Evolutionary conservation across 2,329 filamentous ascomycete species (phyloP), one percentile per base, ranked within the genome.

Genomic region (Neopestalotiopsis clavispora): DNA sequence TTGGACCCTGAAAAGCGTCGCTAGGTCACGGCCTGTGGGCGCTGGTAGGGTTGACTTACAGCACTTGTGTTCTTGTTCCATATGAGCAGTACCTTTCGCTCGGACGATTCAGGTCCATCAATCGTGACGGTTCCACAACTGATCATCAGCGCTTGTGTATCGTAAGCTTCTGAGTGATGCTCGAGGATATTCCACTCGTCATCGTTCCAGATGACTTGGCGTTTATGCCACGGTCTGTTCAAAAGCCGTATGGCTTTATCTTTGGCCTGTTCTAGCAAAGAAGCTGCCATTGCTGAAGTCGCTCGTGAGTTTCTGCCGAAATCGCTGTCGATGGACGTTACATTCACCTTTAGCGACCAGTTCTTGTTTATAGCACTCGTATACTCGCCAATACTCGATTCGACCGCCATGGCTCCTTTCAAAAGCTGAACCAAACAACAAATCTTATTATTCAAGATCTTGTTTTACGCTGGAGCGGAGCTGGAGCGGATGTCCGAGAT

Each of bases 81-180:
- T 40, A 69, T 61, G 30, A 68, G 13, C 30, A 69, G 62, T 4
- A 69, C 57, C 28, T 49, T 59, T 23, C 60, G 38, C 20, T 65
- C 61, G 7, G 23, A n/a, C 14, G 49, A 49, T 20, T 23, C 34
- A 12, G 66, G 60, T n/a, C 38, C 59, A 57, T 67, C 66, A 28
- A 69, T 66, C 14, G 68, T 69, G 56, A 69, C 66, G 20, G 68
- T 69, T 3, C 68, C 68, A 28, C 65, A 69, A 45, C 68, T 69
- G 12, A 68, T 69, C 68, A 68, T 68, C 30, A 68, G 52, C 6
- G 61, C 42, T 6, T 69, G 66, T 28, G 58, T 62, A 23, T 69
- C 38, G 20, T 65, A 68, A 14, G 28, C 34, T 52, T 59, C 20
- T 23, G 61, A 68, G 17, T 65, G n/a, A 14, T 52, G 17, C n/a